Base-by-base conservation (phyloP, 2,329 filamentous ascomycete genomes). In the Monosporascus sp. region DNA sequence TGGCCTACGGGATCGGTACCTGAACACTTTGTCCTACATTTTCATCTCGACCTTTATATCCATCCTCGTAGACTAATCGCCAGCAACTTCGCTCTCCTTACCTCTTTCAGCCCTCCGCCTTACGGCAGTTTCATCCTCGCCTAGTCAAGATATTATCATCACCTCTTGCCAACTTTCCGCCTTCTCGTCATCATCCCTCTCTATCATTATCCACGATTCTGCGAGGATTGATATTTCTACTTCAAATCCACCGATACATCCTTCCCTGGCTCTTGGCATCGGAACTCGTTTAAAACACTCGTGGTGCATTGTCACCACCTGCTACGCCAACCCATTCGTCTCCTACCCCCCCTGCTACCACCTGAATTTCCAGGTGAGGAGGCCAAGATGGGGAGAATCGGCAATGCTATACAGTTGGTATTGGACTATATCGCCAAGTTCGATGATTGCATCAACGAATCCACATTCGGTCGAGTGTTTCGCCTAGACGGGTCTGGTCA, bases 401-500 rank as follows among this genome's bases (percentile, higher is more conserved):
- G 37, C 20, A 24, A 11, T 20, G 18, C 5, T 14, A 44, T 51
- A 14, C 44, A 55, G 38, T 43, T 49, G 40, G 26, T 48, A 9
- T 49, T 55, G 50, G 58, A 54, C 48, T 61, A 57, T 48, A 17
- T 67, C 7, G 52, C 52, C 18, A 18, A 35, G 20, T 8, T 68
- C 47, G 68, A 70, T n/a, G 59, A 65, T 11, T 57, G 56, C 28
- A 63, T 69, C 51, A 70, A 68, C 37, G 37, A 50, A 28, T 74
- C 72, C 1, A 74, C 71, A 0, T 74, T 84, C 59, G 81, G 80
- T 55, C 73, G 73, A 55, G 76, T 80, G 58, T 87, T 88, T 66
- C 78, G 81, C 52, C 77, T 88, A 17, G 82, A 85, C 58, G 81
- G 82, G 49, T 85, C 77, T 50, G 83, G 83, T 61, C 84, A 87